Evolutionary conservation across 139 green algal genomes (phyloP), one percentile per base, ranked within the genome.

Genomic region (Bryopsis sp.): DNA sequence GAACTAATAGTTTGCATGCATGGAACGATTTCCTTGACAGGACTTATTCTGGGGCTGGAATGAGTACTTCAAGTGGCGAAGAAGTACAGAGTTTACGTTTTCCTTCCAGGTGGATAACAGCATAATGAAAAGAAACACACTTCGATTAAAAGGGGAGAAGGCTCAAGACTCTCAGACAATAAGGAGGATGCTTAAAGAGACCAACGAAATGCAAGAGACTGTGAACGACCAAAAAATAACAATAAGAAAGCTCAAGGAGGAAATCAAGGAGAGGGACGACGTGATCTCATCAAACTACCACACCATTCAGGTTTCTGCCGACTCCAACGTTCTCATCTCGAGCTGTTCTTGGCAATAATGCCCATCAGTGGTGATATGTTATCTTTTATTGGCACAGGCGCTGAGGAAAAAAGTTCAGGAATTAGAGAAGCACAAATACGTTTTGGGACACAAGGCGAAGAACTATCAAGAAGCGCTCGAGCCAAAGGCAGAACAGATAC

Each of bases 401-500:
- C 64, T 86, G 62, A 35, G 81, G 26, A 72, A 68, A 28, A 48
- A 66, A 32, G 33, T 72, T 34, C 75, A 76, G 37, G 81, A 86
- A 36, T 74, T 86, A 37, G 81, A 86, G 63, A 86, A 86, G 58
- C 78, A 84, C 68, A 86, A 84, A 71, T 86, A 77, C 68, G 81
- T 86, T 39, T 58, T 86, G 48, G 64, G 66, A 26, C 77, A 81
- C 75, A 81, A 81, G 74, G 78, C 75, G 33, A 3, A 37, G 64
- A 11, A 60, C 0, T 61, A 61, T 28, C 31, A 61, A 28, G 50
- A 61, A 33, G 50, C 31, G 8, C 15, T 61, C 8, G 6, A 28
- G 15, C 50, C 50, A 8, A 61, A 61, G 33, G 24, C 8, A 6
- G 50, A 61, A 15, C 15, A 33, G 8, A 61, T 61, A 33, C 5